These are phyloP conservation scores for Cardamine occulta DNA, from an alignment of 345 rosid species.

Conservation along the genomic window DNA sequence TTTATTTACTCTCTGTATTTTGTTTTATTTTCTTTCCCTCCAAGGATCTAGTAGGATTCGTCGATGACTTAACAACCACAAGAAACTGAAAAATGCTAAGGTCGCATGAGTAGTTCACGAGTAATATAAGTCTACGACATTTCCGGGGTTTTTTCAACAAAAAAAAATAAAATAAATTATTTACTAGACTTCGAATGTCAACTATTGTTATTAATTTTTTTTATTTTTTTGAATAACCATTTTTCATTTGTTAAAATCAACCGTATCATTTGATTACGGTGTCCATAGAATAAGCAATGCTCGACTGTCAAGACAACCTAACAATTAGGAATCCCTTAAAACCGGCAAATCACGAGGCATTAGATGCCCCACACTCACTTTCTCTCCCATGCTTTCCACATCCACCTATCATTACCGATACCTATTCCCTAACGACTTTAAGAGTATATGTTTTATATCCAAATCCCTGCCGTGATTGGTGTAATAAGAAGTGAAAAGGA, in stretches of 20 bases:
- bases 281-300: constrained; percentile 21
- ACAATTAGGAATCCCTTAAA: constrained; percentile 36
- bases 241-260: not conserved
- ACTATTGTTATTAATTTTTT: not conserved
- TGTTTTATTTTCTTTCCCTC: not conserved
- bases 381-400: constrained; percentile 35
- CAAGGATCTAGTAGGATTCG: not conserved
- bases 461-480: constrained; percentile 40
- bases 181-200: not conserved
- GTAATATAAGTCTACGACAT: not conserved
- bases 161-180: too few relatives aligned
- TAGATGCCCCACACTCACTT: constrained; percentile 32
- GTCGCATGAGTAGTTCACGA: not conserved
- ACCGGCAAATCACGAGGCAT: constrained; percentile 40
- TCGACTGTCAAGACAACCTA: constrained; percentile 27
- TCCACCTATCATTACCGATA: constrained; percentile 35
- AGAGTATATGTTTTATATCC: not conserved
- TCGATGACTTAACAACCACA: not conserved
- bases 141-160: not conserved
- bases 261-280: constrained; percentile 14
- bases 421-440: constrained; percentile 37
- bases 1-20: not conserved
- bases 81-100: not conserved
- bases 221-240: not conserved
- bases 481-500: constrained; percentile 22